phyloP scores from a whole-genome alignment of 1,284 basidiomycete genomes.

The Peniophora sp. region DNA sequence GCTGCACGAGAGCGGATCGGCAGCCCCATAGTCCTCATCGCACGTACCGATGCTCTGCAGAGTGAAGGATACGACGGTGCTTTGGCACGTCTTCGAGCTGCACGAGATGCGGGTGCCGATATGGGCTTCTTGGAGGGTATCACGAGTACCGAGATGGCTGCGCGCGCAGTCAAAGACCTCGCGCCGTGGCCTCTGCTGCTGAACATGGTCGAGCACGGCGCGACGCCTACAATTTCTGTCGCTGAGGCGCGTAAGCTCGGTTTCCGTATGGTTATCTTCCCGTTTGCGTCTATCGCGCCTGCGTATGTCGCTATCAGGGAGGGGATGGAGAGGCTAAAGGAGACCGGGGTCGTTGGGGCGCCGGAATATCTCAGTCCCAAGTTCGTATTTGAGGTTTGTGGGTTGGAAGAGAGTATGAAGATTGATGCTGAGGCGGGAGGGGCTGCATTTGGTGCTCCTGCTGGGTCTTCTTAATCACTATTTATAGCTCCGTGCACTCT shows the following conservation, averaged over 20 bases:
- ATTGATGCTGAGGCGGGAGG: neutral
- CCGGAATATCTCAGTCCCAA: neutral
- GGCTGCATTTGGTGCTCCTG: neutral
- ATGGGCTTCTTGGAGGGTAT: constrained; percentile 19
- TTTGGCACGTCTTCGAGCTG: constrained; percentile 17
- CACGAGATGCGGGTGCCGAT: constrained; percentile 16
- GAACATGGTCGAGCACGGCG: constrained; percentile 18
- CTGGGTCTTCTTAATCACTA: too few species aligned
- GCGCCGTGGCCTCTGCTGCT: constrained; percentile 18
- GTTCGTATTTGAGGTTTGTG: neutral
- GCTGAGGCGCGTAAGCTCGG: constrained; percentile 17
- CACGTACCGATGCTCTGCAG: constrained; percentile 17
- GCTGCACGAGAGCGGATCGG: constrained; percentile 16
- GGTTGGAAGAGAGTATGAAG: neutral
- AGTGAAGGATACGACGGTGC: constrained; percentile 17
- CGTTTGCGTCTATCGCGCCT: constrained; percentile 4
- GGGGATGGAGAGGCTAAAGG: neutral
- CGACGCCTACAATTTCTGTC: constrained; percentile 16
- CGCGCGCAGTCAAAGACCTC: constrained; percentile 16
- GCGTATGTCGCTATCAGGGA: neutral
- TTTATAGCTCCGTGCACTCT: too few species aligned
- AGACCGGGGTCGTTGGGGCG: neutral
- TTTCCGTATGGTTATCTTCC: constrained; percentile 18
- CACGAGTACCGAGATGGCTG: constrained; percentile 14
- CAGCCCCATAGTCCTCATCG: constrained; percentile 16